Conservation (phyloP, 768 basidiomycete species). For the Xerocomellus dryophilus region DNA sequence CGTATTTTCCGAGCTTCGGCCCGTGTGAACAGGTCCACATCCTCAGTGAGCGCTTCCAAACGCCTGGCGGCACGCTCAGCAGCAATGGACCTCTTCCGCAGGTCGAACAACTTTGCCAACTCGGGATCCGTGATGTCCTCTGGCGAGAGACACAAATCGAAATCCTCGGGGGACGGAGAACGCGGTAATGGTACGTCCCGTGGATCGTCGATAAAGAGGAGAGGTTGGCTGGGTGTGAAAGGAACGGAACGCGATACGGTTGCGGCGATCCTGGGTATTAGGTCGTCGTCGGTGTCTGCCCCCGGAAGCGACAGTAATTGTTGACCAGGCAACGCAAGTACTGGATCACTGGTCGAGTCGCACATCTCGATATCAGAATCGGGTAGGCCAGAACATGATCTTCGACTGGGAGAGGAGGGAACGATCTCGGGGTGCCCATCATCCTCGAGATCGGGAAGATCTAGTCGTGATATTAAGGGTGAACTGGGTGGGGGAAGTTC, state of each 20-base stretch:
- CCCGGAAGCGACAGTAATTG: constrained; percentile 40
- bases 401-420: constrained; percentile 30
- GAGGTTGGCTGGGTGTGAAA: constrained; percentile 21
- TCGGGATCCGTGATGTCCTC: constrained; percentile 38
- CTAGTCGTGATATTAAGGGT: constrained; percentile 29
- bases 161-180: constrained; percentile 44
- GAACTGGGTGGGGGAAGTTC: constrained; percentile 27
- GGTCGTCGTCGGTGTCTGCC: constrained; percentile 41
- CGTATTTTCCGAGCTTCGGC: constrained; percentile 44
- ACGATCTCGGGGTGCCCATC: constrained; percentile 19
- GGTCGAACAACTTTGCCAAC: constrained; percentile 37
- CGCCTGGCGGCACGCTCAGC: constrained; percentile 33
- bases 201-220: constrained; percentile 44
- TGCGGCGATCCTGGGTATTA: constrained; percentile 32
- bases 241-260: constrained; percentile 8
- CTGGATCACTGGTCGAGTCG: constrained; percentile 17
- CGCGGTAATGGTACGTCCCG: constrained; percentile 38
- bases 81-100: constrained; percentile 37
- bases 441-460: constrained; percentile 34
- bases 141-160: constrained; percentile 35
- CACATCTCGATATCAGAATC: constrained; percentile 28
- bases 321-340: constrained; percentile 18
- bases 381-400: constrained; percentile 29
- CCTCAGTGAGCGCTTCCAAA: constrained; percentile 32
- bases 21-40: constrained; percentile 37